Base-by-base conservation (phyloP, 768 basidiomycete genomes). In the Obba rivulosa region DNA sequence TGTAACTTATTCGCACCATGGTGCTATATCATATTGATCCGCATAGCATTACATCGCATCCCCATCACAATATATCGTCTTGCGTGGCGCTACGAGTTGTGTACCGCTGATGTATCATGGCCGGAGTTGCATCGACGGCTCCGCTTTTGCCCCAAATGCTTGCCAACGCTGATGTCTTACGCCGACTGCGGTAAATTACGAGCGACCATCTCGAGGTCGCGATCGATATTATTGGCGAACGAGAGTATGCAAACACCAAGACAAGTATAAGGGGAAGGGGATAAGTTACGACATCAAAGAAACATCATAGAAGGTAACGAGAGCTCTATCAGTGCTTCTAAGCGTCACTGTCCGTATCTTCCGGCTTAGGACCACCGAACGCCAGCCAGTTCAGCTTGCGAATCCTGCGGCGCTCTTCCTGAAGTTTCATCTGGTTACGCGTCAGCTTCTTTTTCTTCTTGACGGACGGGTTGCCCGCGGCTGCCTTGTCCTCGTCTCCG, bases 401-500 rank as follows among this genome's bases (percentile, higher is more conserved):
- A 60, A 82, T 62, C 60, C 83, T 75, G 63, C 89, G 76, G 51
- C 94, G 76, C 66, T 93, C 94, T 65, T 93, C 92, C 66, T 80
- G 84, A 4, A 79, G 90, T 68, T 97, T 97, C 54, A 85, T 21
- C 65, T 95, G 89, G 67, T 92, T 92, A 41, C 89, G 78, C n/a
- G 89, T 91, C 64, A 75, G 34, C 72, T 92, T 95, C 76, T 95
- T 95, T 75, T 93, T 94, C 76, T 86, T 92, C 69, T 74, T 84
- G 44, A 72, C 61, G 34, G 71, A 61, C 35, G 63, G 58, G 22
- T 70, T 74, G 10, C 62, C 64, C 43, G 67, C 63, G 47, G 61
- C 69, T 35, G 59, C 57, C 43, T 65, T 67, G 45, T 81, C 84
- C 62, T 92, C 88, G 38, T 75, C 79, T n/a, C 87, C 90, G 60